Evolutionary conservation across 331 rosid species (phyloP).

Genomic region (Dryas integrifolia): DNA sequence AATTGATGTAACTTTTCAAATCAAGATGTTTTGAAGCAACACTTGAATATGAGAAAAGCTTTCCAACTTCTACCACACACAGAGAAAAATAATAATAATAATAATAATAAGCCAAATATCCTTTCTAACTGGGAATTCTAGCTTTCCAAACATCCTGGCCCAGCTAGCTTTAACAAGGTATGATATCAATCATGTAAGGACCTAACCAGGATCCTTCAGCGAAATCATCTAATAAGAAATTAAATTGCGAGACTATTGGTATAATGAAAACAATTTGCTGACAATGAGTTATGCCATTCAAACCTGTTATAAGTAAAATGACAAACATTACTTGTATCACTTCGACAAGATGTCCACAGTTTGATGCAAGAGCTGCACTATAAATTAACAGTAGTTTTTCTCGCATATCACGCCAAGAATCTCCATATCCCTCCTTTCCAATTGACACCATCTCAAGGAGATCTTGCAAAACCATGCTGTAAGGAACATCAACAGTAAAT

Average conservation of each 20-base stretch:
- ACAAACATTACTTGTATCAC: constrained; percentile 62
- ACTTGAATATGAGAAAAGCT: background rate
- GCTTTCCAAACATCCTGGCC: constrained; percentile 12
- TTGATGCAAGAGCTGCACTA: constrained; percentile 73
- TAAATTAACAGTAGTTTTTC: constrained; percentile 58
- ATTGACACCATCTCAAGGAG: constrained; percentile 65
- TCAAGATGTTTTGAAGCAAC: background rate
- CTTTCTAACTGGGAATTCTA: background rate
- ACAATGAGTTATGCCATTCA: constrained; percentile 15
- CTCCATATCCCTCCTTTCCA: constrained; percentile 55
- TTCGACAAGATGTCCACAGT: constrained; percentile 62
- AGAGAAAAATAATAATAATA: background rate
- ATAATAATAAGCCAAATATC: background rate
- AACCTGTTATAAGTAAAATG: constrained; percentile 10
- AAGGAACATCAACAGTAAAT: constrained; percentile 31
- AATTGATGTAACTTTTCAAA: background rate
- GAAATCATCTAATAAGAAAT: constrained; percentile 1
- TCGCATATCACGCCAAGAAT: constrained; percentile 59
- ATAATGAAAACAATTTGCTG: background rate
- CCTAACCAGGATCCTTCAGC: constrained; percentile 6
- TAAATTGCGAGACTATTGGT: background rate
- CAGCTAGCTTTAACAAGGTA: constrained; percentile 2
- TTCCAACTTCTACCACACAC: background rate
- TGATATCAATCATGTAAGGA: background rate
- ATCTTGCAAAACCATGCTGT: constrained; percentile 83